Evolutionary conservation across 2,329 filamentous ascomycete genomes (phyloP), one percentile per base, ranked within the genome.

Genomic region (Xylariaceae sp.): DNA sequence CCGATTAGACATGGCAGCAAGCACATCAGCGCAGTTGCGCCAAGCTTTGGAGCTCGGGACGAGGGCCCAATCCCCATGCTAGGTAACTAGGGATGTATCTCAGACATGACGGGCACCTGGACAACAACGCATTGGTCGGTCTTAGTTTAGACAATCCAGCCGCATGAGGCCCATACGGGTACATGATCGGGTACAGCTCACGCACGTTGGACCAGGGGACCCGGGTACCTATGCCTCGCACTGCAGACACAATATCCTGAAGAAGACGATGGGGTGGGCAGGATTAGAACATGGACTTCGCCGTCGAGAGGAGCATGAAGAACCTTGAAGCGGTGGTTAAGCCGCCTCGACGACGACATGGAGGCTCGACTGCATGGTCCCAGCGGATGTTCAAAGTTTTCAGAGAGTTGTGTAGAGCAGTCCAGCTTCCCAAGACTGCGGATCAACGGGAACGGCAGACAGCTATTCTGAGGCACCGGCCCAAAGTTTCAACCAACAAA

Each of bases 51-150:
- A 47, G 48, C 37, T 49, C 51, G 49, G 50, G 48, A 48, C 41
- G 47, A 46, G 45, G 42, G 42, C 43, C 38, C 39, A 29, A 47
- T 49, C n/a, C n/a, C n/a, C n/a, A n/a, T n/a, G n/a, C n/a, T n/a
- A n/a, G n/a, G 51, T 51, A 46, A 36, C 44, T 42, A 54, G 48
- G 46, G 45, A 52, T 49, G 52, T 51, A 57, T 52, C 52, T 54
- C 41, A 53, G 51, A 55, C 49, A 55, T 45, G 47, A 42, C n/a
- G n/a, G 41, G 44, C 39, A 45, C 42, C 36, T 41, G 48, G 44
- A 47, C 46, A 43, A 49, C 41, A 50, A 53, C 41, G 49, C 39
- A 51, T 40, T 49, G 40, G 48, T 51, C 51, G 50, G 48, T 40
- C 45, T 51, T 43, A 17, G 49, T 39, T 41, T 39, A 51, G 47